A percentile compares a stretch with the other conserved stretches of the same genome.
These are phyloP conservation scores for Metschnikowia kofuensis DNA, from an alignment of 805 yeast species.

Conservation along the genomic window DNA sequence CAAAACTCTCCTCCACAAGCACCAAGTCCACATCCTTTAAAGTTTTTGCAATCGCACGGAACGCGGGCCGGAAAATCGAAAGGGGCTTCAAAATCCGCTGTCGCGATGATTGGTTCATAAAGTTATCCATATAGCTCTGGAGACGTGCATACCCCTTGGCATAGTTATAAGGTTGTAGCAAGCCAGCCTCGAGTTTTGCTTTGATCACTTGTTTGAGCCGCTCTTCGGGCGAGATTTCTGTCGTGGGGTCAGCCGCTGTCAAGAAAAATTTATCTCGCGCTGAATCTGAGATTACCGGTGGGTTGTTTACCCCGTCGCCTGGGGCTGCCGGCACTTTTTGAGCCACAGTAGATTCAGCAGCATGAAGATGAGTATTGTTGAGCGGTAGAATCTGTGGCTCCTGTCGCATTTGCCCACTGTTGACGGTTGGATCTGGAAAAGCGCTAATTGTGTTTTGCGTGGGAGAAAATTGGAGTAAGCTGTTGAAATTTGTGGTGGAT, in stretches of 20 bases:
- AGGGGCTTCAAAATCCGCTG: conserved; percentile 85
- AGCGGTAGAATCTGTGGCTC: conserved; percentile 11
- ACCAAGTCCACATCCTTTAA: conserved; percentile 88
- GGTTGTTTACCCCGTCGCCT: conserved; percentile 17
- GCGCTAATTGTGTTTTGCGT: conserved; percentile 7
- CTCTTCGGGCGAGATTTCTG: conserved; percentile 91
- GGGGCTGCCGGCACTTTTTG: background rate
- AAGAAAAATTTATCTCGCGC: conserved; percentile 91
- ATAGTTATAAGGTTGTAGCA: conserved; percentile 87
- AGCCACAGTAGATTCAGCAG: conserved; percentile 1
- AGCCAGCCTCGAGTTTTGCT: conserved; percentile 92
- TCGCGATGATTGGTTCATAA: conserved; percentile 80
- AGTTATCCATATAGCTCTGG: conserved; percentile 87
- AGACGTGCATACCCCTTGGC: conserved; percentile 90
- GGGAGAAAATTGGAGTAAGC: conserved; percentile 31
- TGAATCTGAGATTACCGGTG: conserved; percentile 58
- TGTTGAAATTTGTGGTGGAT: conserved; percentile 12
- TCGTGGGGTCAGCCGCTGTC: conserved; percentile 96
- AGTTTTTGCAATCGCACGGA: conserved; percentile 86
- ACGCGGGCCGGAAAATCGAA: conserved; percentile 85
- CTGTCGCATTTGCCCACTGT: conserved; percentile 4
- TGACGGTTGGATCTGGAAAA: conserved; percentile 5
- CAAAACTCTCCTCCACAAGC: conserved; percentile 90
- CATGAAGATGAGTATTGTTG: conserved; percentile 8
- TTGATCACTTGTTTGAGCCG: conserved; percentile 88